Evolutionary conservation across 2,329 filamentous ascomycete genomes (phyloP), one percentile per base, ranked within the genome.

Genomic region (Pseudohalonectria lignicola): DNA sequence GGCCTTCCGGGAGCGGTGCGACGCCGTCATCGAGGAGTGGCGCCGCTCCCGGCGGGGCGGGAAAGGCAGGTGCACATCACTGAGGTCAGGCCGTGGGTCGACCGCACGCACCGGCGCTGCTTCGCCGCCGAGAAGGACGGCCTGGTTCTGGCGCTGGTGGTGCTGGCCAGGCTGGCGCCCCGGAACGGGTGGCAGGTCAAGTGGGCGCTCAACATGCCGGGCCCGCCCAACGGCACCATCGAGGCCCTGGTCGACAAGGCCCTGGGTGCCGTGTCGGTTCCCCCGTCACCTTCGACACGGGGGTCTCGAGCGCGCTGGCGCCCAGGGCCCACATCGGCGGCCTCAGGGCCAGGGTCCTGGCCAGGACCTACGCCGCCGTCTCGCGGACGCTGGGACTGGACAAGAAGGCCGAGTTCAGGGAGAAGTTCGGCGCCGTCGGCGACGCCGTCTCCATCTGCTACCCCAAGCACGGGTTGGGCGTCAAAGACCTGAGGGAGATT

Each of bases 121-220:
- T 85, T 88, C 53, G 83, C 86, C 50, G 82, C 86, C 9, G 71
- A 80, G 70, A 74, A 26, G 51, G 73, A 84, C 13, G 83, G 83
- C 45, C 75, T 71, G 42, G 76, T 95, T 40, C 71, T 71, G 31
- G 81, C 82, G 25, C 73, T 95, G 41, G 81, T 90, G n/a, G 79
- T 90, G 8, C 67, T 95, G 50, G 83, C 84, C 38, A 83, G 86
- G 57, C 75, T 95, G 20, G 76, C 82, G 4, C 85, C 86, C 2
- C 68, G 75, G 26, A 76, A 93, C 55, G 88, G 88, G 39, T 93
- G 86, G 77, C 88, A 95, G 64, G 81, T 94, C 55, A 95, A 95
- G 66, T 94, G 92, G 67, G 84, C 83, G n/a, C 76, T 95, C 39
- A 86, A 95, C 60, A 94, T 95, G 69, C 88, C 87, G 0, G 77